phyloP scores from a whole-genome alignment of 2,329 filamentous ascomycete genomes.

The Fusarium agapanthi region DNA sequence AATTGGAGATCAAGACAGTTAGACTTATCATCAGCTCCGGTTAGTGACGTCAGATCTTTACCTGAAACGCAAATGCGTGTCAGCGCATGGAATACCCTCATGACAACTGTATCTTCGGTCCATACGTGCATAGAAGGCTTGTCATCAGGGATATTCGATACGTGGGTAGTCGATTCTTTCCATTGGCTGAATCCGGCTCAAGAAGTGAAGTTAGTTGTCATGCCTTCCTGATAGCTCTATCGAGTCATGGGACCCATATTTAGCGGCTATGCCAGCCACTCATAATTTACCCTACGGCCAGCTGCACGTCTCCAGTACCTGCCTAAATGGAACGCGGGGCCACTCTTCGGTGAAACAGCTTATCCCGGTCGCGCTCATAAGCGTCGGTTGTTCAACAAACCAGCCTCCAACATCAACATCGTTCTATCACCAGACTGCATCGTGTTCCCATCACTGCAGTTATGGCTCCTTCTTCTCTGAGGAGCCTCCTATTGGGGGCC shows the following conservation, averaged over 20 bases:
- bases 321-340: slow-evolving; percentile 39
- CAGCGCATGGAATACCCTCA: background rate
- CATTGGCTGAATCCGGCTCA: slow-evolving; percentile 15
- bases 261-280: slow-evolving; percentile 26
- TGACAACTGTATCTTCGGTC: background rate
- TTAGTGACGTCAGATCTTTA: slow-evolving; percentile 16
- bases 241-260: slow-evolving; percentile 28
- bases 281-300: background rate
- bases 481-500: slow-evolving; percentile 51
- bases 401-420: slow-evolving; percentile 27
- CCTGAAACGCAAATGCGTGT: slow-evolving; percentile 4
- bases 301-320: slow-evolving; percentile 26
- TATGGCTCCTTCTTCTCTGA: slow-evolving; percentile 53
- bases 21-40: background rate
- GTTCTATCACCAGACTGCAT: slow-evolving; percentile 29
- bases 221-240: slow-evolving; percentile 9
- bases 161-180: background rate
- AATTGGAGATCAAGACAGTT: background rate
- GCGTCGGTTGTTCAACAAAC: slow-evolving; percentile 18
- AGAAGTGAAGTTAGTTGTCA: slow-evolving; percentile 21
- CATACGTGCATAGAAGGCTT: background rate
- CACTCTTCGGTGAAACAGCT: slow-evolving; percentile 39
- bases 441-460: slow-evolving; percentile 39
- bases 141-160: background rate
- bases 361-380: slow-evolving; percentile 36